Conservation (phyloP, 106 monocot species). For the Dactylorhiza incarnata region DNA sequence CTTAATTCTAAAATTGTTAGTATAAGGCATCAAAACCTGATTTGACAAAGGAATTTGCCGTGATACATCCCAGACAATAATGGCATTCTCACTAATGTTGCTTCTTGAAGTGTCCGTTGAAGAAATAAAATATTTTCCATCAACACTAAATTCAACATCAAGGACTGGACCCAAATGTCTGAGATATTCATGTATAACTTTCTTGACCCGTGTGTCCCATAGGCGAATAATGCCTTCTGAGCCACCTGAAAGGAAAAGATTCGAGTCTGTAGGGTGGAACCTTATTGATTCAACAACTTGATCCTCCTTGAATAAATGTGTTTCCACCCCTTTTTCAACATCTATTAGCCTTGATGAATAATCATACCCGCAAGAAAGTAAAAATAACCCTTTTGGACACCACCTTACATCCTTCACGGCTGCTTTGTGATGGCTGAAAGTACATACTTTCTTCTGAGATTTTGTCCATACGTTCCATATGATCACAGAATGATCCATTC, state of each 20-base stretch:
- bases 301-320: slow-evolving; percentile 56
- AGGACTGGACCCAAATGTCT: slow-evolving; percentile 69
- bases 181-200: slow-evolving; percentile 44
- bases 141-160: slow-evolving; percentile 78
- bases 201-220: slow-evolving; percentile 69
- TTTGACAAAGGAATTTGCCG: slow-evolving; percentile 84
- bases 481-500: slow-evolving; percentile 71
- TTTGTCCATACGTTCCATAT: slow-evolving; percentile 86
- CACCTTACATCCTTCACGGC: slow-evolving; percentile 88
- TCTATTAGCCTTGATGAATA: slow-evolving; percentile 65
- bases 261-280: slow-evolving; percentile 57
- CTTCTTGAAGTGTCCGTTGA: slow-evolving; percentile 81
- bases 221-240: slow-evolving; percentile 65
- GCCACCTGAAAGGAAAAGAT: slow-evolving; percentile 83
- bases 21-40: slow-evolving; percentile 31
- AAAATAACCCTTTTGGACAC: slow-evolving; percentile 49
- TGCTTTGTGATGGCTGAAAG: slow-evolving; percentile 57
- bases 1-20: background rate
- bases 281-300: slow-evolving; percentile 61
- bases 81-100: slow-evolving; percentile 73
- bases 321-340: slow-evolving; percentile 71
- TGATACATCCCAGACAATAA: slow-evolving; percentile 83
- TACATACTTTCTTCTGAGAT: slow-evolving; percentile 35
- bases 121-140: slow-evolving; percentile 71
- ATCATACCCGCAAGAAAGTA: slow-evolving; percentile 93